phyloP scores from a whole-genome alignment of 768 basidiomycete genomes.

The Sarcomyxa edulis region DNA sequence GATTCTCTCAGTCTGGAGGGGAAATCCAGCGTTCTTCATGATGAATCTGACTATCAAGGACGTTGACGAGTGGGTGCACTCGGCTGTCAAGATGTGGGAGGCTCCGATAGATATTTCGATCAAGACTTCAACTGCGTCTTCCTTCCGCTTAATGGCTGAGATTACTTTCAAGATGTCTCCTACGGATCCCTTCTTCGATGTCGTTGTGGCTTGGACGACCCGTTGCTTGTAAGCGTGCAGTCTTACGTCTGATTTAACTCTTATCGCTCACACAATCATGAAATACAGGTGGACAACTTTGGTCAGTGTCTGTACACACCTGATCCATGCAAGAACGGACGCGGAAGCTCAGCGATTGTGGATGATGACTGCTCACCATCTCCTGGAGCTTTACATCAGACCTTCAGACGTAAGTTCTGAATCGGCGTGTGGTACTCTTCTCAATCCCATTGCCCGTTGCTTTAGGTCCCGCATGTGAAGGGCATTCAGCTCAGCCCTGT shows the following conservation, averaged over 20 bases:
- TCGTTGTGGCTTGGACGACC: constrained; percentile 40
- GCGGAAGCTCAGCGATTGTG: constrained; percentile 62
- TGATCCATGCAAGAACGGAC: constrained; percentile 57
- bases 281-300: constrained; percentile 32
- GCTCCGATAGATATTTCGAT: constrained; percentile 58
- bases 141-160: constrained; percentile 40
- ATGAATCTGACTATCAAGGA: constrained; percentile 28
- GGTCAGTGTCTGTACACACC: constrained; percentile 48
- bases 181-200: constrained; percentile 27
- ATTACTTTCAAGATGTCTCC: constrained; percentile 37
- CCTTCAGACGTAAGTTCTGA: too few species aligned
- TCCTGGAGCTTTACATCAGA: constrained; percentile 50
- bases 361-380: constrained; percentile 56
- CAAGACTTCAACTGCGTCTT: constrained; percentile 54
- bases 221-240: constrained; percentile 37
- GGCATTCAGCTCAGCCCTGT: constrained; percentile 44
- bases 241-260: neutral
- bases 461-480: constrained; percentile 41
- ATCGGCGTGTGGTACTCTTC: too few species aligned
- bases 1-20: constrained; percentile 66
- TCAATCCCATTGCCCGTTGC: neutral
- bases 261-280: neutral
- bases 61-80: constrained; percentile 40
- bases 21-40: constrained; percentile 49
- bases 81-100: constrained; percentile 53